Evolutionary conservation across 306 rosid species (phyloP), one percentile per base, ranked within the genome.

Genomic region (Corylus americana): DNA sequence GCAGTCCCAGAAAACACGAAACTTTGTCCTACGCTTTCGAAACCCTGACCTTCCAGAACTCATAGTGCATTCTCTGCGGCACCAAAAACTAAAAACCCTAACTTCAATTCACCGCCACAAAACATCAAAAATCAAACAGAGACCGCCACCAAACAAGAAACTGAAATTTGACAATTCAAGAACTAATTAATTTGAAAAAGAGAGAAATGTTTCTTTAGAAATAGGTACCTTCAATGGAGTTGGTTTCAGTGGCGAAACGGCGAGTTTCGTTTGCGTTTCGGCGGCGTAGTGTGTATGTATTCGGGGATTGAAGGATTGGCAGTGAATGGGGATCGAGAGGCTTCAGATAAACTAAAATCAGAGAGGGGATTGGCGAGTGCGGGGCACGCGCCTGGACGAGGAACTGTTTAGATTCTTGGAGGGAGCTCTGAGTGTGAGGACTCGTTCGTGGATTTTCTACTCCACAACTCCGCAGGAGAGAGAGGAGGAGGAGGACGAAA

Each of bases 51-150:
- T 85, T 83, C 81, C 70, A 57, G 70, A 89, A 85, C 78, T 84
- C 97, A 92, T 86, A 76, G 84, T 81, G 82, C 91, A 85, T 84
- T 86, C 77, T 70, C 88, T 83, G 82, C 51, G 59, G 37, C 84
- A 86, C 57, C 50, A 70, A 16, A 37, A 42, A 58, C 66, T 5
- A 73, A 16, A 85, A 88, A 88, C 91, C 92, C 90, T 89, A 91
- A 79, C 62, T 86, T 84, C 83, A 85, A 80, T 79, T 11, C 77
- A 77, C 69, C 49, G 45, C 64, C 69, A 39, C 27, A 12, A 31
- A 55, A 45, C 67, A 77, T 70, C 72, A 71, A 70, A 80, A 68
- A 49, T n/a, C 45, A 42, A 42, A 42, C 45, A 42, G 45, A 42
- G 45, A 42, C 45, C 45, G 45, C 45, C 45, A 42, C 8, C 45